Percentiles rank a stretch among this genome's conserved stretches.
phyloP scores from a whole-genome alignment of 2,329 filamentous ascomycete genomes.

The Stagonosporopsis cucurbitacearum region DNA sequence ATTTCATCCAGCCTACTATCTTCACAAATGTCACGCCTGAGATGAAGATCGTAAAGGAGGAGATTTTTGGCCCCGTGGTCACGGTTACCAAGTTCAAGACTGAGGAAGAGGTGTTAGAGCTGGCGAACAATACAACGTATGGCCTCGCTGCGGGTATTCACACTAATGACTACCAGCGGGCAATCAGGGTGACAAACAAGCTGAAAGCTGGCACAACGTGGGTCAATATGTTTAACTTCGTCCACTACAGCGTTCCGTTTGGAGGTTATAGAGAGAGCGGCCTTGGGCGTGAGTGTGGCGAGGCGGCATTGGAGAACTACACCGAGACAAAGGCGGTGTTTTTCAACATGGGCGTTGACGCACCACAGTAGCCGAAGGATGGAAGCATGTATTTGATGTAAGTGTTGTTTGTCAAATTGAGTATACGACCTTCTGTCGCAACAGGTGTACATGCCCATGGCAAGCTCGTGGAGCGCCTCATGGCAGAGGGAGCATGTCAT shows the following conservation, averaged over 20 bases:
- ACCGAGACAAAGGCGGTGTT: conserved; percentile 41
- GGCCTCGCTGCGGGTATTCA: conserved; percentile 50
- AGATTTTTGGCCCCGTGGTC: conserved; percentile 50
- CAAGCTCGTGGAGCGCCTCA: no score
- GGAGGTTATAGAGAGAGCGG: conserved; percentile 43
- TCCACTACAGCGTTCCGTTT: conserved; percentile 10
- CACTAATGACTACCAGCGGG: conserved; percentile 49
- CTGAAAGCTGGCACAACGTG: conserved; percentile 47
- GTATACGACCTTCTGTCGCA: no score
- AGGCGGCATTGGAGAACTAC: conserved; percentile 54
- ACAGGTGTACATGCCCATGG: no score
- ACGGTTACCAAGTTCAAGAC: conserved; percentile 47
- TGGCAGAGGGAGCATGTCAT: no score
- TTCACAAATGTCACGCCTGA: conserved; percentile 44
- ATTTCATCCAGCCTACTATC: conserved; percentile 27
- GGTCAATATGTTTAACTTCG: conserved; percentile 39
- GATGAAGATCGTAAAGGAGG: conserved; percentile 46
- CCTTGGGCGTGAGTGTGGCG: conserved; percentile 54
- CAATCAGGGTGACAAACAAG: conserved; percentile 41
- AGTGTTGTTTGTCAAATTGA: not conserved
- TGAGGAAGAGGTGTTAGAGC: conserved; percentile 48
- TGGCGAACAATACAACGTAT: conserved; percentile 50
- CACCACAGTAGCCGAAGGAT: conserved; percentile 10
- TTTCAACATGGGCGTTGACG: conserved; percentile 17
- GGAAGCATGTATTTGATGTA: no score